These are phyloP conservation scores for Noccaea caerulescens DNA, from an alignment of 345 rosid genomes.

Conservation along the genomic window DNA sequence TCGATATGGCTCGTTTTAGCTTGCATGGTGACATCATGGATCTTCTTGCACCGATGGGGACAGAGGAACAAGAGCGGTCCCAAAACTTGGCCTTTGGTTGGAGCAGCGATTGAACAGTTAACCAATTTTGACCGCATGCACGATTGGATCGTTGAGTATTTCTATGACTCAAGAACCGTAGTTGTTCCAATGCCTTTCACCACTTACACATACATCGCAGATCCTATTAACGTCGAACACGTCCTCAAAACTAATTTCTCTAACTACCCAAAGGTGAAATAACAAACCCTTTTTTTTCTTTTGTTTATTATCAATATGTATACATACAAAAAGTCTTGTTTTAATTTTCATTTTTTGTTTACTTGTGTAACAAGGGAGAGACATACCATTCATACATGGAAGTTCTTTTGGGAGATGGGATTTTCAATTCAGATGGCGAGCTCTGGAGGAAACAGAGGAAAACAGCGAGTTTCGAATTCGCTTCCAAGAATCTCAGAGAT, in stretches of 20 bases:
- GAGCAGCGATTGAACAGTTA: constrained; percentile 87
- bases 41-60: constrained; percentile 72
- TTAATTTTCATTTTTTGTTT: neutral
- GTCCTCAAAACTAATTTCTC: constrained; percentile 84
- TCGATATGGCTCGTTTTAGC: constrained; percentile 46
- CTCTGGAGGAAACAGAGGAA: constrained; percentile 92
- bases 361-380: constrained; percentile 64
- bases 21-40: constrained; percentile 64
- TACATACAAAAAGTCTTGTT: neutral
- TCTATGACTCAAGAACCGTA: constrained; percentile 64
- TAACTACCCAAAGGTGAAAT: constrained; percentile 85
- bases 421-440: constrained; percentile 90
- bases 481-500: constrained; percentile 92
- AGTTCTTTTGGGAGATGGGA: constrained; percentile 88
- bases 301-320: neutral
- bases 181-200: constrained; percentile 91
- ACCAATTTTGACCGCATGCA: constrained; percentile 84
- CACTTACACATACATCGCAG: constrained; percentile 89
- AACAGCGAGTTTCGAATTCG: constrained; percentile 94
- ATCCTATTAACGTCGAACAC: constrained; percentile 87
- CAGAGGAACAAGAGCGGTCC: constrained; percentile 78
- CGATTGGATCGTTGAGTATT: constrained; percentile 81
- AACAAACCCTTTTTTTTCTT: neutral
- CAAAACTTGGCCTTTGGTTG: constrained; percentile 91
- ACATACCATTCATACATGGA: constrained; percentile 94